Evolutionary conservation across 2,329 filamentous ascomycete genomes (phyloP).

Genomic region (Hymenoscyphus linearis): DNA sequence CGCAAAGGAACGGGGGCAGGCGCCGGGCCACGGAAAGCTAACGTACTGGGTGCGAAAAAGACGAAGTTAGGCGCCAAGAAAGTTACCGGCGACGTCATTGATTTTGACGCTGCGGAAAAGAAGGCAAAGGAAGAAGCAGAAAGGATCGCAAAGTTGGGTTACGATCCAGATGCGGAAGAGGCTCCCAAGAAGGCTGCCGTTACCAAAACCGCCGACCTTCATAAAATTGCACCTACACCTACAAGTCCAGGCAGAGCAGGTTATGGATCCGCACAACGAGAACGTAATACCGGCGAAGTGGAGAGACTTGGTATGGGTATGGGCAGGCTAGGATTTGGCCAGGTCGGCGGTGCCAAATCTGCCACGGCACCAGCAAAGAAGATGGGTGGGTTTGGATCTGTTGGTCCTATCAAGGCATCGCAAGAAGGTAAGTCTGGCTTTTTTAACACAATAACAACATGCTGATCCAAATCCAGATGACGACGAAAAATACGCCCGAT

Average conservation of each 20-base stretch:
- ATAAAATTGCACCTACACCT: conserved; percentile 66
- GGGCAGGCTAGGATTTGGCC: conserved; percentile 31
- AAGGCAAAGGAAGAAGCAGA: conserved; percentile 97
- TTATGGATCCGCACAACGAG: conserved; percentile 54
- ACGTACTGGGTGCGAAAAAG: conserved; percentile 83
- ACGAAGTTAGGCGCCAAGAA: conserved; percentile 91
- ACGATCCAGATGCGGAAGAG: conserved; percentile 82
- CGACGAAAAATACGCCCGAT: conserved; percentile 74
- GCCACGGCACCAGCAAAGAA: conserved; percentile 43
- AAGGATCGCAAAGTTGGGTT: conserved; percentile 89
- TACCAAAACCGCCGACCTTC: conserved; percentile 41
- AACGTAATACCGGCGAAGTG: conserved; percentile 70
- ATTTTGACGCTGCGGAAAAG: conserved; percentile 96
- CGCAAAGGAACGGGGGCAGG: conserved; percentile 63
- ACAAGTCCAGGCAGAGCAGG: conserved; percentile 59
- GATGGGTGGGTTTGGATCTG: conserved; percentile 80
- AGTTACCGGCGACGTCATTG: conserved; percentile 71
- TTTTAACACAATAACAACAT: not conserved
- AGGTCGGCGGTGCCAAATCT: conserved; percentile 29
- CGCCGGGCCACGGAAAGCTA: conserved; percentile 69
- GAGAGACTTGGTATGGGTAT: conserved; percentile 73
- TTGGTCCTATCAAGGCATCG: conserved; percentile 66
- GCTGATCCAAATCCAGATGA: conserved; percentile 52
- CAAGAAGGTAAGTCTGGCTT: conserved; percentile 51
- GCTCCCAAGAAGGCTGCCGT: conserved; percentile 39